Conservation (phyloP, 345 rosid species). For the Murraya koenigii region DNA sequence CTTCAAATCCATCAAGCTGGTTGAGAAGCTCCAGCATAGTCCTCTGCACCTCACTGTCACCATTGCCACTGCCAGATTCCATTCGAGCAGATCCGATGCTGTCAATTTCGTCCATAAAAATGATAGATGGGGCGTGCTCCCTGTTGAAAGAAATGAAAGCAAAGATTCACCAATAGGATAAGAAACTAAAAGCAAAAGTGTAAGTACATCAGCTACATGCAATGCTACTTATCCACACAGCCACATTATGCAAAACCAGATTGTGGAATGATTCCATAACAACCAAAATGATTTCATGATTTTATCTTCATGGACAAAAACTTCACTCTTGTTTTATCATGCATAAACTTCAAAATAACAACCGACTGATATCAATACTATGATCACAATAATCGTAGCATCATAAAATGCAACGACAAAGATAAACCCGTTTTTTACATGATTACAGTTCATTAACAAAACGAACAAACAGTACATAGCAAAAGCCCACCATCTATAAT, state of each 20-base stretch:
- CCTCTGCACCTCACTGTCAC: constrained; percentile 96
- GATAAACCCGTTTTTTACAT: not conserved
- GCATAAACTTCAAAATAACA: not conserved
- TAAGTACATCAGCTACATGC: not conserved
- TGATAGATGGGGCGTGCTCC: constrained; percentile 98
- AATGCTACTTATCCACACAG: not conserved
- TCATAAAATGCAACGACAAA: not conserved
- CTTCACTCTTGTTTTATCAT: not conserved
- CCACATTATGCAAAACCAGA: not conserved
- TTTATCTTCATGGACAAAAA: not conserved
- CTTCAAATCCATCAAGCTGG: constrained; percentile 98
- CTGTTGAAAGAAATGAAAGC: constrained; percentile 30
- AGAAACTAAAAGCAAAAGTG: not conserved
- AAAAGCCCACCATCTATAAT: not conserved
- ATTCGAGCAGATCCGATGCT: constrained; percentile 99
- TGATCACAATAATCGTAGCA: not conserved
- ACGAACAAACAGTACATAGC: not conserved
- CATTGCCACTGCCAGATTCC: constrained; percentile 99
- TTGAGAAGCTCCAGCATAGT: constrained; percentile 99
- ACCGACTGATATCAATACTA: not conserved
- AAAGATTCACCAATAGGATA: not conserved
- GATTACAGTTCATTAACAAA: not conserved
- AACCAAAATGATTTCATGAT: not conserved
- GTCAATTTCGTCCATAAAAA: constrained; percentile 98
- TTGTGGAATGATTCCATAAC: not conserved